Conservation (phyloP, 2,329 filamentous ascomycete genomes). For the Trichoderma gracile region DNA sequence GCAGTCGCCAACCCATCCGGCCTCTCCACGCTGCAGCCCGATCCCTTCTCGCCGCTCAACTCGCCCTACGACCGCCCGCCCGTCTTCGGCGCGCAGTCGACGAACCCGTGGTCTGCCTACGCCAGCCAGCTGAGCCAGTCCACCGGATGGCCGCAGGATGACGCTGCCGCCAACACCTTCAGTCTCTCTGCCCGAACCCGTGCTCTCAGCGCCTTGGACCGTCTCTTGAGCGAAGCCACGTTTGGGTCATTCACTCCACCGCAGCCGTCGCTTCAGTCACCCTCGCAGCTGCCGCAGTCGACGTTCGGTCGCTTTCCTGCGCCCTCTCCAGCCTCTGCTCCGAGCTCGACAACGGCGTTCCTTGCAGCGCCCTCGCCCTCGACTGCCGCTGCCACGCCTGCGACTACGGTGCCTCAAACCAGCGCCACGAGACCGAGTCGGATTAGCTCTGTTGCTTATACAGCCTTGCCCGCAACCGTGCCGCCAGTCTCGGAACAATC, state of each 20-base stretch:
- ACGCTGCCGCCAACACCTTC: not conserved
- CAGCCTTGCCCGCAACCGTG: not conserved
- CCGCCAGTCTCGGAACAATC: not conserved
- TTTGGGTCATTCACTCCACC: not conserved
- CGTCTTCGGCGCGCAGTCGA: not conserved
- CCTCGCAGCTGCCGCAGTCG: not conserved
- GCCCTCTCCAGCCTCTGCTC: not conserved
- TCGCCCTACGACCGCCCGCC: not conserved
- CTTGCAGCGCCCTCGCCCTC: not conserved
- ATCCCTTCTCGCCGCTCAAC: slow-evolving; percentile 9
- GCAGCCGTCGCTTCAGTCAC: slow-evolving; percentile 9
- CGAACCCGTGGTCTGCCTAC: not conserved
- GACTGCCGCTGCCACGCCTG: not conserved
- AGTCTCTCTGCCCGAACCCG: not conserved
- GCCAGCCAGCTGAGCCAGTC: not conserved
- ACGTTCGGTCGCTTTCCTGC: not conserved
- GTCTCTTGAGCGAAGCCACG: not conserved
- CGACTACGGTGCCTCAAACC: not conserved
- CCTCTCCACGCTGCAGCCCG: slow-evolving; percentile 11
- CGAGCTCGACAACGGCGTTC: not conserved
- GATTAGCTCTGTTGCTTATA: not conserved
- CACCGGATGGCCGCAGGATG: slow-evolving; percentile 1
- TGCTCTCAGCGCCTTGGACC: not conserved
- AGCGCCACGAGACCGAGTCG: not conserved
- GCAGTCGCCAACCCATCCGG: not conserved